Evolutionary conservation across 176 grass and related monocot genomes (phyloP), one percentile per base, ranked within the genome.

Genomic region (Hsuehochloa calcarea): DNA sequence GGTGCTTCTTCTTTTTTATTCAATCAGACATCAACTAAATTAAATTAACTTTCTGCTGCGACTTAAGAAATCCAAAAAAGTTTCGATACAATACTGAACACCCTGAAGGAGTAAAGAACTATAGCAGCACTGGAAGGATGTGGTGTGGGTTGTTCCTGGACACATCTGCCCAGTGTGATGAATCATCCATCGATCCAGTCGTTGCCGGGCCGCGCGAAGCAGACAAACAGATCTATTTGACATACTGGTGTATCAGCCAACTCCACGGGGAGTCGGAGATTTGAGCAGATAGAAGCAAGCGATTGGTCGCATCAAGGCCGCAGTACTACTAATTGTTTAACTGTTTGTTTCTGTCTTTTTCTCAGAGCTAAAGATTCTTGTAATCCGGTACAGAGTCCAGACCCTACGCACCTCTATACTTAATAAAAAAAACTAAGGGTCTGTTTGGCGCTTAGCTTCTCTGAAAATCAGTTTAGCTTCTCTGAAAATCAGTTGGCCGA

Each of bases 91-190:
- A 25, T 37, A 39, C 13, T 0, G 51, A 59, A 6, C 20, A 20
- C 3, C 11, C 74, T 5, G 35, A 37, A 5, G 69, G 72, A 75
- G 3, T 51, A 1, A 0, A 69, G 5, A 1, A 69, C 14, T 40
- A 19, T 70, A 17, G 37, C 25, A 7, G 64, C 27, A 13, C 27
- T 62, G 65, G 84, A 59, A 14, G 45, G 10, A 66, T 6, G 34
- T 2, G 85, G 85, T 51, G 85, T 9, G 68, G 84, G 85, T 23
- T 19, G 68, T 65, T 65, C 45, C 77, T 51, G 69, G 77, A 35
- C 83, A n/a, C 6, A 1, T 15, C 56, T 19, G 56, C 39, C 70
- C 19, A 25, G 70, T 41, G 19, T 6, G 8, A 47, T 1, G 5
- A 22, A 38, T 5, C 13, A 9, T 54, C 54, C 8, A 45, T 58